Percentiles rank a stretch among this genome's conserved stretches.
These are phyloP conservation scores for Coemansia nantahalensis DNA, from an alignment of 192 early-diverging fungal species.

Conservation along the genomic window DNA sequence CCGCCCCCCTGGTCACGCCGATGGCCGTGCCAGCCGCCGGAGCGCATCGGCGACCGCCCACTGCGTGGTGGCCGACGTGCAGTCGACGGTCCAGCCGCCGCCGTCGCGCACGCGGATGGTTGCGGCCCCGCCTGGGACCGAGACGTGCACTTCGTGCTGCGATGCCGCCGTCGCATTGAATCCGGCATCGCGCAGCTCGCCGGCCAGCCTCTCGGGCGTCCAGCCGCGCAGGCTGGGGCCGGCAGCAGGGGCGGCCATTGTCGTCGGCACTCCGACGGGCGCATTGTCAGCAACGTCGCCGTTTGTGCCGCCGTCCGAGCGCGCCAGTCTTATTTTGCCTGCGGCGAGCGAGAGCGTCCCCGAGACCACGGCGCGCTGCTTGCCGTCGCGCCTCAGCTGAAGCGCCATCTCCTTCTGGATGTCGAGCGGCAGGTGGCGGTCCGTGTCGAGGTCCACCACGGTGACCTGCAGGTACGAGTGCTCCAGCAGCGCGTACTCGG, in stretches of 20 bases:
- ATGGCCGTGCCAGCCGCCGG: slow-evolving; percentile 25
- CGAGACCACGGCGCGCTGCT: slow-evolving; percentile 40
- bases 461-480: slow-evolving; percentile 42
- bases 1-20: too few species aligned
- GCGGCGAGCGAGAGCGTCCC: slow-evolving; percentile 33
- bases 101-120: slow-evolving; percentile 23
- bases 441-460: slow-evolving; percentile 38
- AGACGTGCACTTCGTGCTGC: slow-evolving; percentile 13
- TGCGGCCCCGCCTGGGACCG: slow-evolving; percentile 41
- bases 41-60: slow-evolving; percentile 46
- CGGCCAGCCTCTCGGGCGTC: slow-evolving; percentile 39
- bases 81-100: slow-evolving; percentile 41
- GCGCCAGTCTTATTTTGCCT: slow-evolving; percentile 38
- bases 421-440: slow-evolving; percentile 45
- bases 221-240: slow-evolving; percentile 14
- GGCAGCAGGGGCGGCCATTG: background rate
- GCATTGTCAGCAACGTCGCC: too few species aligned
- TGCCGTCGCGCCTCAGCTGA: slow-evolving; percentile 25
- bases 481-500: slow-evolving; percentile 39
- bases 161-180: slow-evolving; percentile 15
- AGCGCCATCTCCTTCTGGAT: slow-evolving; percentile 44
- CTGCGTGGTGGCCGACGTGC: slow-evolving; percentile 34
- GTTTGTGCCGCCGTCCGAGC: slow-evolving; percentile 3
- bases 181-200: slow-evolving; percentile 39
- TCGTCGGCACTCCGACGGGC: too few species aligned